Percentiles rank a stretch among this genome's conserved stretches.
Evolutionary conservation across 1,284 basidiomycete genomes (phyloP).

Genomic region (Trichosporon asahii): DNA sequence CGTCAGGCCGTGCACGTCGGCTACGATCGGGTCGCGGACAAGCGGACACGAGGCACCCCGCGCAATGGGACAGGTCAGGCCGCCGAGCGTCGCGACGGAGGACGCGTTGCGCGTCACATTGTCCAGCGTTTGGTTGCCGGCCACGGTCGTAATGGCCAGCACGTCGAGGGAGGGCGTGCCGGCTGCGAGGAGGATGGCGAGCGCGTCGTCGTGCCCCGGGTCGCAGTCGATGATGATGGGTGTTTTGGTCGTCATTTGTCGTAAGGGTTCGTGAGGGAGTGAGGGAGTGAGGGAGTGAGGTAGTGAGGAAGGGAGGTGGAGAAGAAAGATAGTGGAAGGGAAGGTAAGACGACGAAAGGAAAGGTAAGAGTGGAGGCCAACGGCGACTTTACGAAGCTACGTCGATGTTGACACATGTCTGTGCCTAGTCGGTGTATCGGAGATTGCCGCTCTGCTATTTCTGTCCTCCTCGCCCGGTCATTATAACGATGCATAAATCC

Average conservation of each 20-base stretch:
- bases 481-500: background rate
- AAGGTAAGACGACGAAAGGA: background rate
- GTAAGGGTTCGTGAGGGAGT: no score
- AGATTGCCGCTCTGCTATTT: background rate
- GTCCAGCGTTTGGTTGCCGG: slow-evolving; percentile 25
- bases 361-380: background rate
- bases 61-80: slow-evolving; percentile 19
- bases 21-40: slow-evolving; percentile 12
- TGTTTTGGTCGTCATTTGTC: background rate
- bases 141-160: slow-evolving; percentile 26
- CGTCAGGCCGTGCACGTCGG: slow-evolving; percentile 18
- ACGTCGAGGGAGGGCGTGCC: slow-evolving; percentile 27
- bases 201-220: slow-evolving; percentile 30
- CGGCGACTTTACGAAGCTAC: background rate
- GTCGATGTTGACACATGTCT: background rate
- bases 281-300: background rate
- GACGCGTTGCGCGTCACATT: slow-evolving; percentile 25
- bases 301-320: background rate
- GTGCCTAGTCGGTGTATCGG: background rate
- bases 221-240: slow-evolving; percentile 29
- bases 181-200: slow-evolving; percentile 25
- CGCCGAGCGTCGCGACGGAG: slow-evolving; percentile 20
- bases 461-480: background rate
- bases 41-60: slow-evolving; percentile 11
- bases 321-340: background rate